Conservation (phyloP, 2,329 filamentous ascomycete species). For the Lachnum nothofagi region DNA sequence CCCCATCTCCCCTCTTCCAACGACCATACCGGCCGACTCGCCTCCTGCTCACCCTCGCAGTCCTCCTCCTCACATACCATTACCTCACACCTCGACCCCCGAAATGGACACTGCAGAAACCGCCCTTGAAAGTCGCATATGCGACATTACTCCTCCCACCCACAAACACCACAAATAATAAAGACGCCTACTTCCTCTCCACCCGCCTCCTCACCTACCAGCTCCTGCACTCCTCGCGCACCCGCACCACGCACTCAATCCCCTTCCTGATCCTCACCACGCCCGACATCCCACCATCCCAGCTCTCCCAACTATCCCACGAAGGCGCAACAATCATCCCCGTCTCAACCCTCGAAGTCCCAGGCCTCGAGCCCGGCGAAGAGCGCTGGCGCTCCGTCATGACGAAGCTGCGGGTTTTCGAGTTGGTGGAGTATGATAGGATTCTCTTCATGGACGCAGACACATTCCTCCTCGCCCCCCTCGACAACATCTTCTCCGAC, state of each 20-base stretch:
- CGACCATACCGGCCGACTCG: no score
- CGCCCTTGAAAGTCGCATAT: conserved; percentile 1
- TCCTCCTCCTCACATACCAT: neutral
- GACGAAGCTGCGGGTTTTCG: conserved; percentile 34
- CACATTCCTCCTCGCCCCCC: conserved; percentile 28
- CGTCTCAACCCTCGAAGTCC: conserved; percentile 26
- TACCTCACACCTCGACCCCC: neutral
- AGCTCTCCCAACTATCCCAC: conserved; percentile 27
- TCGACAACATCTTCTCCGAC: conserved; percentile 35
- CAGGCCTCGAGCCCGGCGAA: conserved; percentile 31
- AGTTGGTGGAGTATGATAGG: conserved; percentile 33
- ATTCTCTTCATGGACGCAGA: conserved; percentile 36
- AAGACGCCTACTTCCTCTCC: conserved; percentile 31
- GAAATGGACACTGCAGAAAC: neutral
- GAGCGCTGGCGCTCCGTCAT: conserved; percentile 29
- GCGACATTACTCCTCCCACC: conserved; percentile 5
- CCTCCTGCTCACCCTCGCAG: neutral
- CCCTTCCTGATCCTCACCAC: conserved; percentile 35
- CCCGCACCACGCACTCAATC: conserved; percentile 28
- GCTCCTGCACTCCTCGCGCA: conserved; percentile 32
- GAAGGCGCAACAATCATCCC: conserved; percentile 36
- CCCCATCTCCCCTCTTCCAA: no score
- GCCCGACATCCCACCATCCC: conserved; percentile 23
- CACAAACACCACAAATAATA: neutral
- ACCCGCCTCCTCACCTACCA: conserved; percentile 36